Conservation (phyloP, 2,329 filamentous ascomycete species). For the Colletotrichum sp. region DNA sequence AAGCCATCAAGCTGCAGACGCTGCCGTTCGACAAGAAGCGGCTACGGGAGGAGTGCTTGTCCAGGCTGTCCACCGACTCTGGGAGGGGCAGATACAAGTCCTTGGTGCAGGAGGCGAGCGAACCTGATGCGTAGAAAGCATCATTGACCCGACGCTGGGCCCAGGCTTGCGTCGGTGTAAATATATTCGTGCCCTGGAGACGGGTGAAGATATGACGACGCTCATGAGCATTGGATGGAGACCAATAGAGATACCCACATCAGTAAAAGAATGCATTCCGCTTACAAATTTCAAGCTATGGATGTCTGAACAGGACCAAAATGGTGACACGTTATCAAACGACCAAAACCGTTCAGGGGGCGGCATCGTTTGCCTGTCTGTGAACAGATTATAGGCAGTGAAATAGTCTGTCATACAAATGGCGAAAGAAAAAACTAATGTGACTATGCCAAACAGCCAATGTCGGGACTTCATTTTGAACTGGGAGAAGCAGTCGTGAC, state of each 20-base stretch:
- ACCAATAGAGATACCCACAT: conserved; percentile 14
- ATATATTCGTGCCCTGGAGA: not conserved
- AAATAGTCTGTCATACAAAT: accelerated
- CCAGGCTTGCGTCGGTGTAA: too few species aligned
- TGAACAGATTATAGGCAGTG: not conserved
- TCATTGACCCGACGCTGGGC: not conserved
- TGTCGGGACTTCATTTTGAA: not conserved
- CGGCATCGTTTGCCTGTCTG: not conserved
- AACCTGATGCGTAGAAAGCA: not conserved
- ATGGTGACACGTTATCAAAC: not conserved
- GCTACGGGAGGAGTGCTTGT: conserved; percentile 50
- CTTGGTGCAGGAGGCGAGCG: conserved; percentile 28
- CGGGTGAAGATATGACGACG: not conserved
- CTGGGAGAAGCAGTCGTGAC: not conserved
- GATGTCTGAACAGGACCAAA: accelerated
- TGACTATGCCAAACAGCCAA: not conserved
- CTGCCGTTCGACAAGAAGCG: conserved; percentile 54
- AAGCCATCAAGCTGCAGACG: conserved; percentile 55
- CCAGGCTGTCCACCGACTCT: conserved; percentile 30
- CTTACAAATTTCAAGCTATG: not conserved
- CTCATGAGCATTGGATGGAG: not conserved
- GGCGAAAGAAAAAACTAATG: not conserved
- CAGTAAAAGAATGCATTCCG: not conserved
- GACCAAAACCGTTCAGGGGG: accelerated
- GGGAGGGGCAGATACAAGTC: conserved; percentile 27